phyloP scores from a whole-genome alignment of 371 early-diverging fungal species.

The Dichotomocladium elegans region DNA sequence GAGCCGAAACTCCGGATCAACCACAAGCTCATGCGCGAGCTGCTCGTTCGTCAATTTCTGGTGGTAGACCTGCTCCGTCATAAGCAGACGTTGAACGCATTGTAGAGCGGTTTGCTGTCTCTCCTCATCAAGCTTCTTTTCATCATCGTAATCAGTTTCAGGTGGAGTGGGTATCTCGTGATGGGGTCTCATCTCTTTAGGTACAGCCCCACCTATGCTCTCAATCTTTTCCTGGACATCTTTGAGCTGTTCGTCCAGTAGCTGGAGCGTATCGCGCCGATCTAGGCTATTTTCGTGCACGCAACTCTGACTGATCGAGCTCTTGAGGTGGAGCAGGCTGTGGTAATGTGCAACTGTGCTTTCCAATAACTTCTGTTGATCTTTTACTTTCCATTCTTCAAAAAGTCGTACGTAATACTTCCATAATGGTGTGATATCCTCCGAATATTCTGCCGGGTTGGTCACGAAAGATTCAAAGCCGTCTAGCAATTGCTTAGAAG shows the following conservation, averaged over 20 bases:
- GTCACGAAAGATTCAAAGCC: slow-evolving; percentile 45
- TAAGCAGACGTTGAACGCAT: too few species aligned
- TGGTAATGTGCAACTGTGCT: slow-evolving; percentile 63
- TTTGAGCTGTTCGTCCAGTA: slow-evolving; percentile 47
- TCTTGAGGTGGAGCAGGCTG: slow-evolving; percentile 62
- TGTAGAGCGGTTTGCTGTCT: slow-evolving; percentile 6
- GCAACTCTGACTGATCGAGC: too few species aligned
- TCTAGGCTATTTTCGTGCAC: slow-evolving; percentile 43
- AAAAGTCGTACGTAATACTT: slow-evolving; percentile 53
- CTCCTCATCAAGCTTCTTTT: background rate
- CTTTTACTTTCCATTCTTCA: slow-evolving; percentile 66
- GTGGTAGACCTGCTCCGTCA: too few species aligned
- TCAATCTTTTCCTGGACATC: slow-evolving; percentile 21
- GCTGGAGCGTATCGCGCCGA: slow-evolving; percentile 11
- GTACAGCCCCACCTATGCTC: slow-evolving; percentile 17
- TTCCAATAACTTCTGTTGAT: slow-evolving; percentile 52
- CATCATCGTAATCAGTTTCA: background rate
- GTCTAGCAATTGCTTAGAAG: slow-evolving; percentile 44
- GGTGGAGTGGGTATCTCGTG: slow-evolving; percentile 2
- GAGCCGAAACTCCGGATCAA: slow-evolving; percentile 73
- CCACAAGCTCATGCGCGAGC: slow-evolving; percentile 72
- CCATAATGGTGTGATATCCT: too few species aligned
- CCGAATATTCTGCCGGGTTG: slow-evolving; percentile 7
- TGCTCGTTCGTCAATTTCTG: slow-evolving; percentile 65
- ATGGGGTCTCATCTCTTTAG: slow-evolving; percentile 2